Evolutionary conservation across 345 rosid species (phyloP).

Genomic region (Cardamine resedifolia): DNA sequence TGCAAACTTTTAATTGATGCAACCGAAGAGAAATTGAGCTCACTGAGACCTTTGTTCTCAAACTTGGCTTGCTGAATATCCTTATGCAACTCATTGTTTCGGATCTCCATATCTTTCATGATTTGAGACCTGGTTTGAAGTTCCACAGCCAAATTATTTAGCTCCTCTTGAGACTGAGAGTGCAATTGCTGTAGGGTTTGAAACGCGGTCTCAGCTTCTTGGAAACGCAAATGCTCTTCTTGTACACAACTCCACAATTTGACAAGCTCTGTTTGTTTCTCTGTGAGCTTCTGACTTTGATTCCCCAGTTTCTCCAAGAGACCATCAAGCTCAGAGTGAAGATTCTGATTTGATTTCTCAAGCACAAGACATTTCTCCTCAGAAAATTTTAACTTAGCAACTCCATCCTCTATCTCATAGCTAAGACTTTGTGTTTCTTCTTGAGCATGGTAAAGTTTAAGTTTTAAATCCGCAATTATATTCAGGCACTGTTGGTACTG

Average conservation of each 20-base stretch:
- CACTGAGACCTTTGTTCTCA: constrained; percentile 58
- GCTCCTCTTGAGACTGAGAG: constrained; percentile 91
- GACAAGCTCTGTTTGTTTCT: constrained; percentile 85
- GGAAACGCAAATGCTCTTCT: constrained; percentile 78
- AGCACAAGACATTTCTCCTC: constrained; percentile 75
- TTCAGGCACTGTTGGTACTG: constrained; percentile 72
- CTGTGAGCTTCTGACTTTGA: constrained; percentile 70
- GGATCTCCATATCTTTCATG: constrained; percentile 66
- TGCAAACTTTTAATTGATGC: constrained; percentile 60
- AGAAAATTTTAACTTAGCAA: constrained; percentile 63
- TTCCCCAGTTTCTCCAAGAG: constrained; percentile 54
- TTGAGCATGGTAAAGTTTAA: constrained; percentile 51
- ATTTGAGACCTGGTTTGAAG: constrained; percentile 58
- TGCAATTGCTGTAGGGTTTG: constrained; percentile 90
- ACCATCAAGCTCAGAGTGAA: constrained; percentile 72
- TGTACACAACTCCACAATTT: constrained; percentile 81
- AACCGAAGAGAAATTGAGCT: constrained; percentile 49
- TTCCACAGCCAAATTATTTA: constrained; percentile 64
- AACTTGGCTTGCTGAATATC: constrained; percentile 54
- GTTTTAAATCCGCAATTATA: constrained; percentile 61
- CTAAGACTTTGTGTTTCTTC: constrained; percentile 70
- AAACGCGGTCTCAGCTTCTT: constrained; percentile 97
- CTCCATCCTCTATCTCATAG: constrained; percentile 58
- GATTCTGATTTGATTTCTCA: constrained; percentile 77
- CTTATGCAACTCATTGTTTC: constrained; percentile 53